A percentile compares a stretch with the other conserved stretches of the same genome.
phyloP scores from a whole-genome alignment of 345 rosid genomes.

The Arabidopsis suecica region DNA sequence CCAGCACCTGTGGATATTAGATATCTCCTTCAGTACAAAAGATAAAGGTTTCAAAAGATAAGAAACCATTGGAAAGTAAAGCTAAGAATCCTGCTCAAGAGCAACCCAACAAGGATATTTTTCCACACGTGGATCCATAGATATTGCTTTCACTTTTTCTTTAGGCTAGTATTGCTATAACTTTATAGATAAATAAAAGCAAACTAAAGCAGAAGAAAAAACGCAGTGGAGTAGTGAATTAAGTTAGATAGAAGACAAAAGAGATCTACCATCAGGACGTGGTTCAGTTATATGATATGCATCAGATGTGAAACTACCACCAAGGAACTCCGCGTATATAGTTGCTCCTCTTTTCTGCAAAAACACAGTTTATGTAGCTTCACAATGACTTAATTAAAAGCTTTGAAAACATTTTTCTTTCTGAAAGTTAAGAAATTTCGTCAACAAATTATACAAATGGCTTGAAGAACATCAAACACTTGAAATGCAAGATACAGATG shows the following conservation, averaged over 20 bases:
- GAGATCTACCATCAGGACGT: conserved; percentile 72
- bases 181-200: not conserved
- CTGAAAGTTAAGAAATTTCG: not conserved
- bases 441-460: not conserved
- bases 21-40: not conserved
- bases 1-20: conserved; percentile 60
- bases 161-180: not conserved
- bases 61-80: not conserved
- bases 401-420: conserved; percentile 4
- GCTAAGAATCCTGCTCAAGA: not conserved
- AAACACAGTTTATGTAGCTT: conserved; percentile 12
- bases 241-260: not conserved
- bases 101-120: not conserved
- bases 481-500: not conserved
- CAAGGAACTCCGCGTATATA: conserved; percentile 89
- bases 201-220: not conserved
- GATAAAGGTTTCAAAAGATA: not conserved
- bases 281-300: conserved; percentile 98
- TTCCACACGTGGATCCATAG: not conserved
- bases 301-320: conserved; percentile 94
- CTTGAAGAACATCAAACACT: not conserved
- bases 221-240: not conserved
- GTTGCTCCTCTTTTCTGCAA: conserved; percentile 81
- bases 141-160: not conserved
- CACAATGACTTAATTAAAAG: not conserved